Percentiles rank a stretch among this genome's conserved stretches.
These are phyloP conservation scores for Guadua angustifolia DNA, from an alignment of 176 grass and related monocot genomes.

Conservation along the genomic window DNA sequence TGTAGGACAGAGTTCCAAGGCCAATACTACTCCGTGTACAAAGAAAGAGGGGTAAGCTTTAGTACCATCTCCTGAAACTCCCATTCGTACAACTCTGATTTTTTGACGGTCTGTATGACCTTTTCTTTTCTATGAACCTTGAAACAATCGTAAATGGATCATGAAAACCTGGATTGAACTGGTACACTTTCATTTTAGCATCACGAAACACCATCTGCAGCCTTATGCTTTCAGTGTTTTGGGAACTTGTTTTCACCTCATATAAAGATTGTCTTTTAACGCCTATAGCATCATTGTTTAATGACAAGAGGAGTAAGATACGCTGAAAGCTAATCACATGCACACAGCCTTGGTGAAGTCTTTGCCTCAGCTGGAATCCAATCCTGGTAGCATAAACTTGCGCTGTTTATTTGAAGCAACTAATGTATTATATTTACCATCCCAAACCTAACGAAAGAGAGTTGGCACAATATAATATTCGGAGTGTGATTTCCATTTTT, in stretches of 20 bases:
- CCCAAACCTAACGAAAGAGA: background rate
- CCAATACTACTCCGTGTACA: background rate
- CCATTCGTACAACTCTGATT: background rate
- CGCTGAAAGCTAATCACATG: background rate
- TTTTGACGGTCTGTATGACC: background rate
- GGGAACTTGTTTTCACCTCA: background rate
- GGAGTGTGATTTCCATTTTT: background rate
- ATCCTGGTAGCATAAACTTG: background rate
- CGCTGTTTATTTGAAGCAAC: background rate
- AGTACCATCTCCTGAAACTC: background rate
- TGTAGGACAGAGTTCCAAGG: background rate
- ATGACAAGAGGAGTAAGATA: background rate
- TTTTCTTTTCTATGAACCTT: background rate
- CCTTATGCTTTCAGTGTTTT: background rate
- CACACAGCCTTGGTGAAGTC: background rate
- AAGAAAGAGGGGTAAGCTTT: background rate
- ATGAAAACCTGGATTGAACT: background rate
- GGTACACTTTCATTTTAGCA: background rate
- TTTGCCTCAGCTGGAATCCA: constrained; percentile 14
- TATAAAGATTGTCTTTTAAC: background rate
- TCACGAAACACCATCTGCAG: background rate
- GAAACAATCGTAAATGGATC: background rate
- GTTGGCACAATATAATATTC: background rate
- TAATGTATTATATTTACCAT: background rate
- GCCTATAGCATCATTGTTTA: background rate